Conservation (phyloP, 139 green algal genomes). For the Parachlorella kessleri region DNA sequence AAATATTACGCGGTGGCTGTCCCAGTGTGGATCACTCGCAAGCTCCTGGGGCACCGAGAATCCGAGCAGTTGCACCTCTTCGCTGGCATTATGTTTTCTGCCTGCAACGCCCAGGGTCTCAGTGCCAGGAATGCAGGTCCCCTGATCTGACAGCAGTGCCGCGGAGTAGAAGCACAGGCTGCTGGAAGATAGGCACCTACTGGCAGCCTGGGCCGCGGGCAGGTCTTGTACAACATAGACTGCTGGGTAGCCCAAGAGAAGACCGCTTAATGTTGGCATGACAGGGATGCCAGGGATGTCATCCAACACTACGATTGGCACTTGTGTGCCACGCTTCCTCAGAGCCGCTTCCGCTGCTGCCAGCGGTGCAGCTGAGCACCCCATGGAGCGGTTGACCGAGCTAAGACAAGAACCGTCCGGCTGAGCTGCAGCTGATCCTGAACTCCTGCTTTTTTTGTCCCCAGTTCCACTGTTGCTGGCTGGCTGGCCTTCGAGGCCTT, state of each 20-base stretch:
- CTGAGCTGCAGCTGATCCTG: background rate
- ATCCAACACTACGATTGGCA: background rate
- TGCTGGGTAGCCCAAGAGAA: background rate
- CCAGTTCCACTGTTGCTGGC: no score
- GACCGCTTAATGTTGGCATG: background rate
- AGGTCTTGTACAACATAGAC: background rate
- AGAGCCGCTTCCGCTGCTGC: background rate
- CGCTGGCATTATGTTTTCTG: no score
- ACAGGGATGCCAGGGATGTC: background rate
- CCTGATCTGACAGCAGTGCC: background rate
- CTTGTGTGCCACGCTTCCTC: background rate
- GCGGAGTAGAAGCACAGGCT: background rate
- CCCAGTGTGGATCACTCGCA: background rate
- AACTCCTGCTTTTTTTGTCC: background rate
- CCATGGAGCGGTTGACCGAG: background rate
- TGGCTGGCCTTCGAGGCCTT: no score
- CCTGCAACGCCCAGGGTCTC: no score
- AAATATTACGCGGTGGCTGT: background rate
- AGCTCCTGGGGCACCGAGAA: background rate
- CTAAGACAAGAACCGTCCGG: background rate
- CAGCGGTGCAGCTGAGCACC: background rate
- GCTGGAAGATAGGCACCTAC: background rate
- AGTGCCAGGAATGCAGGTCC: no score
- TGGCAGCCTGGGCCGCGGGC: background rate
- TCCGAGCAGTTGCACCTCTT: background rate